Conservation (phyloP, 805 yeast genomes). For the Kodamaea neixiangensis region DNA sequence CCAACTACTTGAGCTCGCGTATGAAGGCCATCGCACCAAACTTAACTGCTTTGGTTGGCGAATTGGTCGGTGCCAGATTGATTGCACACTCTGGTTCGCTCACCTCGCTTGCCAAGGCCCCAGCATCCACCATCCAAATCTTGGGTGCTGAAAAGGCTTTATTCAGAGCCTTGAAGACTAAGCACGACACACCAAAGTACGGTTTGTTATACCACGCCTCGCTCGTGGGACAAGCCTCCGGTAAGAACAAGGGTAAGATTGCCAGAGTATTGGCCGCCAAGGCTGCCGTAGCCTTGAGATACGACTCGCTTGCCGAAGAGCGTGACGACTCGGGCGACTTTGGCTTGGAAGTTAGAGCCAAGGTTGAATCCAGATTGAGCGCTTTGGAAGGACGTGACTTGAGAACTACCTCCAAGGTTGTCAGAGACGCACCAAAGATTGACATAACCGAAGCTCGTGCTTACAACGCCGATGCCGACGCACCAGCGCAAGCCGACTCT, state of each 20-base stretch:
- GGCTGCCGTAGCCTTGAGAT: constrained; percentile 95
- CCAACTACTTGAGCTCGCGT: constrained; percentile 86
- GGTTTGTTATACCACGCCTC: constrained; percentile 97
- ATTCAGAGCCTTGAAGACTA: constrained; percentile 97
- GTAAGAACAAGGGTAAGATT: constrained; percentile 97
- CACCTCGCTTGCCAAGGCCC: constrained; percentile 93
- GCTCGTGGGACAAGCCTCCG: constrained; percentile 95
- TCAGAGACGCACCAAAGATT: constrained; percentile 81
- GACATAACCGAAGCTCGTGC: constrained; percentile 82
- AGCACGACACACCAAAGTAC: constrained; percentile 97
- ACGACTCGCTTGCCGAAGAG: constrained; percentile 95
- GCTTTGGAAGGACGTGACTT: constrained; percentile 96
- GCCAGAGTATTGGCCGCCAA: constrained; percentile 98
- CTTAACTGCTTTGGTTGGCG: constrained; percentile 93
- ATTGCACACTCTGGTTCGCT: constrained; percentile 97
- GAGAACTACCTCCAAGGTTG: constrained; percentile 83
- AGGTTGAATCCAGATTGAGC: constrained; percentile 92
- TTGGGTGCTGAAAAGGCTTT: constrained; percentile 99
- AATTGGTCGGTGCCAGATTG: constrained; percentile 96
- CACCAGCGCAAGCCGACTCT: constrained; percentile 35
- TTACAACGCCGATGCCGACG: constrained; percentile 95
- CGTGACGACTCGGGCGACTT: constrained; percentile 94
- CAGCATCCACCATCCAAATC: constrained; percentile 97
- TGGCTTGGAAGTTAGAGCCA: constrained; percentile 87
- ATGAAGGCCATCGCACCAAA: constrained; percentile 99